These are phyloP conservation scores for Globisporangium paroecandrum DNA, from an alignment of 352 stramenopile genomes.

Conservation along the genomic window DNA sequence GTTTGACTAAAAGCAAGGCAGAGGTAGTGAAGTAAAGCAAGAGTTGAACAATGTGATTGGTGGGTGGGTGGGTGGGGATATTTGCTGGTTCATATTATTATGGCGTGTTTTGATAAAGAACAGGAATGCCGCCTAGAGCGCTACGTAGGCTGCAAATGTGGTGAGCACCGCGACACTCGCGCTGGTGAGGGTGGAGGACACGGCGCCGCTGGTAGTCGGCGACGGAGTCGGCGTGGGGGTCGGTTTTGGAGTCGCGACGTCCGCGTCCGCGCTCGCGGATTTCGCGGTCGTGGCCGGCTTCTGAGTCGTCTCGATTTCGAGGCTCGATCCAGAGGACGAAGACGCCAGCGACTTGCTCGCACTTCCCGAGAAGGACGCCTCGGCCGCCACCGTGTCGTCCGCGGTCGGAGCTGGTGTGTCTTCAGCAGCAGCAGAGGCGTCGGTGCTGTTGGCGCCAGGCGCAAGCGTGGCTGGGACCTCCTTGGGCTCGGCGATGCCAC, in stretches of 20 bases:
- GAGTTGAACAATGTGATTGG: not conserved
- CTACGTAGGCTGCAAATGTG: not conserved
- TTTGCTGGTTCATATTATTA: slow-evolving; percentile 23
- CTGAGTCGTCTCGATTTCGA: not conserved
- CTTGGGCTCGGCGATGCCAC: slow-evolving; percentile 15
- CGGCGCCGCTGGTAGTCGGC: not conserved
- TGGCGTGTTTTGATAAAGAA: not conserved
- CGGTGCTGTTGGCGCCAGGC: slow-evolving; percentile 10
- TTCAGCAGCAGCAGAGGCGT: not conserved
- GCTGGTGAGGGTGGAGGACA: slow-evolving; percentile 1
- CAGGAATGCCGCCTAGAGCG: not conserved
- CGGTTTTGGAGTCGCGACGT: not conserved
- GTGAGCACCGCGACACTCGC: not conserved
- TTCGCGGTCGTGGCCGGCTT: slow-evolving; percentile 8
- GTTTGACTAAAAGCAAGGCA: slow-evolving; percentile 43
- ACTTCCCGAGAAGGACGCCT: not conserved
- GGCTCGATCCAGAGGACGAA: slow-evolving; percentile 9
- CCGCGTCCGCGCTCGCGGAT: not conserved
- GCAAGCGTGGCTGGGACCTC: slow-evolving; percentile 13
- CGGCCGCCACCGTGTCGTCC: not conserved
- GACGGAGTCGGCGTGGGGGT: slow-evolving; percentile 4
- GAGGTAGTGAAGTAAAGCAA: not conserved
- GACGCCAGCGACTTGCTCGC: not conserved
- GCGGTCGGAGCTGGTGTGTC: not conserved
- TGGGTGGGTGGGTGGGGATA: slow-evolving; percentile 12